phyloP scores from a whole-genome alignment of 257 asterid species.

The Sherardia arvensis region DNA sequence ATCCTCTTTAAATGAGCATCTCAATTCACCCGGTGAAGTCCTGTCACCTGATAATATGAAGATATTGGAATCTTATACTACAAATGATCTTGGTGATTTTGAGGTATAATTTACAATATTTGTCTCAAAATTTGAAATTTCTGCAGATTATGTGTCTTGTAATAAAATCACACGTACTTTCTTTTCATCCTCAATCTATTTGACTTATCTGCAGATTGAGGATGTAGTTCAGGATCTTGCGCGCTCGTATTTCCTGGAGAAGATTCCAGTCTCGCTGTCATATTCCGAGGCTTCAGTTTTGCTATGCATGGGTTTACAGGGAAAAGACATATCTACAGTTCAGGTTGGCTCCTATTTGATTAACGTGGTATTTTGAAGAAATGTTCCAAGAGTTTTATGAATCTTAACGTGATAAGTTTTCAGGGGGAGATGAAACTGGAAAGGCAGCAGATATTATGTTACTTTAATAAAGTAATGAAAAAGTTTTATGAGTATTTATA shows the following conservation, averaged over 20 bases:
- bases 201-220: constrained; percentile 69
- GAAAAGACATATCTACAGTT: constrained; percentile 44
- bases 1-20: constrained; percentile 30
- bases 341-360: constrained; percentile 37
- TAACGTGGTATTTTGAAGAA: too few species aligned
- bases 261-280: constrained; percentile 68
- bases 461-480: constrained; percentile 63
- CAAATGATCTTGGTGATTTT: constrained; percentile 63
- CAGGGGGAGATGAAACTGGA: constrained; percentile 74
- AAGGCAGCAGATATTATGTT: constrained; percentile 58
- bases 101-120: too few species aligned
- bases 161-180: too few species aligned
- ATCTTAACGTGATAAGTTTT: too few species aligned
- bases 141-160: too few species aligned
- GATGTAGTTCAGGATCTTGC: constrained; percentile 47
- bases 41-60: constrained; percentile 47
- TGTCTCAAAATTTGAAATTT: too few species aligned
- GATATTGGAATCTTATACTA: constrained; percentile 70
- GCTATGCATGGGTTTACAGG: constrained; percentile 85
- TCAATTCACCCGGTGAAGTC: constrained; percentile 38
- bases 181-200: too few species aligned
- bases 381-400: too few species aligned
- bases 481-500: constrained; percentile 51
- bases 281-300: constrained; percentile 76
- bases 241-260: constrained; percentile 55